phyloP scores from a whole-genome alignment of 2,329 filamentous ascomycete genomes.

The Aaosphaeria pasadenensis region DNA sequence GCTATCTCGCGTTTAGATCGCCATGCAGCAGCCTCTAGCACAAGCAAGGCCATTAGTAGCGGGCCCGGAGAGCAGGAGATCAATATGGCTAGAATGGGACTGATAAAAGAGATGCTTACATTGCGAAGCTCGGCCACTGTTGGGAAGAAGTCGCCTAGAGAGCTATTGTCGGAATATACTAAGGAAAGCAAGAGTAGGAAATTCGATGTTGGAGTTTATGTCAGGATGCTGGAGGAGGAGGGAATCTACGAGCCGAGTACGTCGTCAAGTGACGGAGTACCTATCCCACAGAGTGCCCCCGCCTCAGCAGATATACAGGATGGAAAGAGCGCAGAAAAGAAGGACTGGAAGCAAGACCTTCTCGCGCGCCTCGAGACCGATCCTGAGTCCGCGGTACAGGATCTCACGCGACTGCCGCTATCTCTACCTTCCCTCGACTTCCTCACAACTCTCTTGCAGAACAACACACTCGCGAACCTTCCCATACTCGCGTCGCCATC shows the following conservation, averaged over 20 bases:
- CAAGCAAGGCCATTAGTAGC: neutral
- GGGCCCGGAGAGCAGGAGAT: constrained; percentile 14
- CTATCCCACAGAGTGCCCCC: constrained; percentile 2
- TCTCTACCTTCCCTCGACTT: constrained; percentile 37
- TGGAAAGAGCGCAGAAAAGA: constrained; percentile 3
- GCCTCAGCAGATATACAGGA: neutral
- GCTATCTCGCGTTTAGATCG: constrained; percentile 17
- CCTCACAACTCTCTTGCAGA: constrained; percentile 35
- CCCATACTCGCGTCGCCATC: constrained; percentile 23
- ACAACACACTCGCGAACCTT: constrained; percentile 15
- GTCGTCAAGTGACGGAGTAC: neutral
- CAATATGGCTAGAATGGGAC: constrained; percentile 14
- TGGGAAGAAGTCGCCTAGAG: constrained; percentile 10
- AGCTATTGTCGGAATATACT: constrained; percentile 13
- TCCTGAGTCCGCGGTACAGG: constrained; percentile 19
- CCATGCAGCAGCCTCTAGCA: neutral
- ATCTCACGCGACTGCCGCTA: constrained; percentile 35
- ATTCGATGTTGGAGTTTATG: constrained; percentile 26
- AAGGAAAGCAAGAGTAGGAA: constrained; percentile 4
- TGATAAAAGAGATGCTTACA: constrained; percentile 26
- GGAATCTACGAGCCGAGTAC: constrained; percentile 30
- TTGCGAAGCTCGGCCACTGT: constrained; percentile 8
- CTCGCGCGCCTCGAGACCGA: constrained; percentile 14
- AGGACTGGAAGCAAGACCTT: constrained; percentile 21
- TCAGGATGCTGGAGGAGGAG: constrained; percentile 36